Evolutionary conservation across 2,329 filamentous ascomycete genomes (phyloP).

Genomic region (Paracorniculantispora psalliotae): DNA sequence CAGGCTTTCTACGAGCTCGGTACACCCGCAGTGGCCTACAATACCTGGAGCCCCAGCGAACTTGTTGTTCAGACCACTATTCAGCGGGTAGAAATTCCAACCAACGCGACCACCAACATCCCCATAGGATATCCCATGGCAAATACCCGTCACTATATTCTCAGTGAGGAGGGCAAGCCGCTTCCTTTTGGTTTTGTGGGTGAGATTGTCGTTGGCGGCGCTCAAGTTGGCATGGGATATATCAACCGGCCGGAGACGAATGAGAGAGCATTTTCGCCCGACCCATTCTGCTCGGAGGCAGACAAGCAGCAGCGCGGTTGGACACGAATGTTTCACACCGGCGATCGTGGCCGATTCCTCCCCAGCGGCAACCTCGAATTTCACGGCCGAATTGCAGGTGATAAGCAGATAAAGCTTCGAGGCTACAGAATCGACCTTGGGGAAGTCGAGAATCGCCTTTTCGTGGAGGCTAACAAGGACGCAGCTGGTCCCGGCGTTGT

Average conservation of each 20-base stretch:
- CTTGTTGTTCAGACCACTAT: constrained; percentile 22
- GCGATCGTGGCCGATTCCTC: constrained; percentile 34
- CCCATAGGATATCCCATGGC: constrained; percentile 22
- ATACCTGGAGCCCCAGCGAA: constrained; percentile 22
- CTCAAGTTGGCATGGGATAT: constrained; percentile 23
- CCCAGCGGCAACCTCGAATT: constrained; percentile 32
- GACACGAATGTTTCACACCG: constrained; percentile 38
- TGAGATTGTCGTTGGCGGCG: constrained; percentile 38
- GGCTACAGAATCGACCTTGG: constrained; percentile 34
- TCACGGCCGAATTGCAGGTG: constrained; percentile 32
- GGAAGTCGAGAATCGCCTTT: constrained; percentile 29
- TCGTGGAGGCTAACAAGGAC: constrained; percentile 18
- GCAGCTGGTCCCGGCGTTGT: constrained; percentile 14
- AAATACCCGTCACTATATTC: constrained; percentile 34
- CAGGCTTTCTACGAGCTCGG: constrained; percentile 21
- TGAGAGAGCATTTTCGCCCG: neutral
- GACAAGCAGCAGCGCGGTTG: constrained; percentile 20
- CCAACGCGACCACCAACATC: constrained; percentile 16
- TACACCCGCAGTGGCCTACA: constrained; percentile 20
- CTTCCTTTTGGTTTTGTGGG: constrained; percentile 34
- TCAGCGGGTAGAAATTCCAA: constrained; percentile 16
- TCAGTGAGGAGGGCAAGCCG: constrained; percentile 33
- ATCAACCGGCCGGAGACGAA: constrained; percentile 39
- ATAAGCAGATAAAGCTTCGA: constrained; percentile 32
- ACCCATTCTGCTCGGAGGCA: neutral